Base-by-base conservation (phyloP, 2,329 filamentous ascomycete species). In the Parafenestella ontariensis region DNA sequence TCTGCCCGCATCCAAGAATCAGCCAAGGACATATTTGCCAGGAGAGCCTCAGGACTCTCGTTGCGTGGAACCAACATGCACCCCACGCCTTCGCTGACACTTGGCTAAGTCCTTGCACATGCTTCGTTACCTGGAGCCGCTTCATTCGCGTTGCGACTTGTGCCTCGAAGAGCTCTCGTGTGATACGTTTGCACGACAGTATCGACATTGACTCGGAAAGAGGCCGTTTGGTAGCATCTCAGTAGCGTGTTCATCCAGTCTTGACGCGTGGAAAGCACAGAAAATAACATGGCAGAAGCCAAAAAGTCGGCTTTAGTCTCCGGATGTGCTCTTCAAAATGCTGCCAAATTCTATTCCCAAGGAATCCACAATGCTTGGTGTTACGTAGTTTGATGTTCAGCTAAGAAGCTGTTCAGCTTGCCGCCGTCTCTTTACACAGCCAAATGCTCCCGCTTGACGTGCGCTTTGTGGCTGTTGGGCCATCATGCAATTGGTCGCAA, bases 41-140 rank as follows among this genome's bases (percentile, higher is more conserved):
- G 46, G 51, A 58, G 43, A 52, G 56, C 50, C 45, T 52, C 46
- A 53, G 49, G 28, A 47, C 49, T 55, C 41, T 41, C 34, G 21
- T 10, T 52, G 48, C 28, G 39, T 47, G 49, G 42, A 34, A 29
- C 45, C 29, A 46, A 39, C 8, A 40, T 36, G 37, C 41, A 57
- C 47, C 54, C 56, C 58, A 60, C 42, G 61, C 52, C 37, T 34
- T 40, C 21, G 56, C 50, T 59, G 31, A 54, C 56, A 52, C 41
- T 54, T 56, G 52, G 49, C 54, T 45, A 44, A 13, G n/a, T 17
- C 20, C 43, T 43, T 37, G 46, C 46, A n/a, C 17, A 33, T 46
- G 44, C 48, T 40, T 52, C 42, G 23, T 13, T 11, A 39, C 28
- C 11, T 13, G 28, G 17, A 17, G 9, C 5, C 41, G 34, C 42